Percentiles rank a stretch among this genome's conserved stretches.
Conservation (phyloP, 2,329 filamentous ascomycete genomes). For the Sporothrix euskadiensis region DNA sequence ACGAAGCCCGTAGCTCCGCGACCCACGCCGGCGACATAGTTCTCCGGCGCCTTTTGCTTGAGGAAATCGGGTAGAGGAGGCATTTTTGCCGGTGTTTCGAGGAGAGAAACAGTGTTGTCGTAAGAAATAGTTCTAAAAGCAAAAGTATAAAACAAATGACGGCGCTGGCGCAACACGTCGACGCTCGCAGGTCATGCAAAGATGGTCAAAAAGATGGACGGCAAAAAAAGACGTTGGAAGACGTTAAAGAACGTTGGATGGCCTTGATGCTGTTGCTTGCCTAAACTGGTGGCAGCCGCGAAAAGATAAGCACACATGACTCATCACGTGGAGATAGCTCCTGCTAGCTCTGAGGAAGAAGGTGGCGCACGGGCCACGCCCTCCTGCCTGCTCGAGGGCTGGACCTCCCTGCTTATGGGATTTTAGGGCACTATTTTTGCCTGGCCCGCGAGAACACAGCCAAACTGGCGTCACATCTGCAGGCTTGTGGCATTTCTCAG, state of each 20-base stretch:
- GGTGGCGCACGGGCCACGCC: conserved; percentile 22
- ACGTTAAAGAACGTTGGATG: background rate
- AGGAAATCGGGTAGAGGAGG: conserved; percentile 73
- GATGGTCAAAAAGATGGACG: background rate
- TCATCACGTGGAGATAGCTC: conserved; percentile 23
- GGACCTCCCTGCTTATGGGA: background rate
- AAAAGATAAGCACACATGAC: conserved; percentile 21
- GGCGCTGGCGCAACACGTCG: conserved; percentile 21
- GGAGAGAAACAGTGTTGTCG: too few species aligned
- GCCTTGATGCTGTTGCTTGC: conserved; percentile 5
- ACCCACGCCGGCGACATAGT: conserved; percentile 93
- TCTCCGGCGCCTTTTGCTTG: conserved; percentile 79
- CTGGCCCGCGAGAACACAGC: conserved; percentile 12
- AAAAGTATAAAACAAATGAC: background rate
- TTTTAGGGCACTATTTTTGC: conserved; percentile 10
- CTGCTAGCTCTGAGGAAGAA: background rate
- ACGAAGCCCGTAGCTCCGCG: conserved; percentile 98
- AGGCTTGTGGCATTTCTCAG: conserved; percentile 5
- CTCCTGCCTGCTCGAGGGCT: conserved; percentile 5
- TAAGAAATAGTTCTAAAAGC: too few species aligned
- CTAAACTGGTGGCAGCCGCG: background rate
- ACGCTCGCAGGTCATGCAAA: conserved; percentile 11
- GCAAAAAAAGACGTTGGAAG: background rate
- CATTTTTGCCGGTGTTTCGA: conserved; percentile 43
- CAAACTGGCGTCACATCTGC: conserved; percentile 20